Evolutionary conservation across 2,329 filamentous ascomycete species (phyloP), one percentile per base, ranked within the genome.

Genomic region (Cylindrodendrum hubeiense): DNA sequence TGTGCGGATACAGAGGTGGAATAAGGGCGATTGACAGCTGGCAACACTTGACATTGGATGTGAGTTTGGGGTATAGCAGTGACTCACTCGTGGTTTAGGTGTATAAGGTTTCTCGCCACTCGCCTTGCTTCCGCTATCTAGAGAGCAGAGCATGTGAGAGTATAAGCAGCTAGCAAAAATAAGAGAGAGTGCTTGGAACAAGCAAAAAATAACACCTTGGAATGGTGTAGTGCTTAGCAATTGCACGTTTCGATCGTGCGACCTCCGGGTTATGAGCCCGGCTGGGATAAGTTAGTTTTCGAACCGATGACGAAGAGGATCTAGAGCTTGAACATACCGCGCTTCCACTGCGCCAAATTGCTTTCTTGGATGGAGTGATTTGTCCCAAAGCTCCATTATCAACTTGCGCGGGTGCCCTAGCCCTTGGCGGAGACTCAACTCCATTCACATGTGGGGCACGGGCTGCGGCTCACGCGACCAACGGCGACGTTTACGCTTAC

Each of bases 251-350:
- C 60, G 60, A 63, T 57, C 52, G 52, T 63, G 60, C 60, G 60
- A 61, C 58, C 58, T 61, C 58, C 58, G 60, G 60, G 60, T 62
- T 62, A 62, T 62, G 60, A 62, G 60, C 60, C 60, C 60, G 60
- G 60, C 47, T 60, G 57, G 21, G 28, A 15, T 21, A 37, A 60
- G 57, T 60, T 60, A 60, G 57, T 15, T 26, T 26, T 34, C 9
- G 15, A 9, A 24, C 8, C 12, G 4, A 4, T 5, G 10, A 6
- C 12, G 15, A n/a, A 15, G 15, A 17, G 17, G 10, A 50, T n/a
- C 46, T 46, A 6, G 39, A n/a, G 10, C 12, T 3, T 52, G 10
- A 46, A 60, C 57, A 46, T 60, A 60, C 57, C 57, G 60, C 53
- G 53, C 60, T 63, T 63, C 53, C 54, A 58, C 60, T 58, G 53